Conservation (phyloP, 1,284 basidiomycete species). For the Microbotryum violaceum region DNA sequence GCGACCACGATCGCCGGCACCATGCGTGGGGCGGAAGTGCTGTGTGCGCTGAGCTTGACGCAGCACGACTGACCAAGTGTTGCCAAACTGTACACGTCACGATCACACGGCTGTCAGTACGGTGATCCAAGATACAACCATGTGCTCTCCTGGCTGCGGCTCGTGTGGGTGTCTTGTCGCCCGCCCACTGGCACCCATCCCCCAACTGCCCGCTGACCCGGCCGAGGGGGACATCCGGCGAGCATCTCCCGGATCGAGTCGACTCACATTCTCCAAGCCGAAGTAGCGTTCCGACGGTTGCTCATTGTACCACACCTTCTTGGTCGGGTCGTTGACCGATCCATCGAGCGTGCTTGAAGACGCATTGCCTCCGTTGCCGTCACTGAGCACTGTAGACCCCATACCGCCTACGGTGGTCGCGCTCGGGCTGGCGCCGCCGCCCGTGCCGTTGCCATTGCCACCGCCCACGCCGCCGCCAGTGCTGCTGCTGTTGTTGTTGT, state of each 20-base stretch:
- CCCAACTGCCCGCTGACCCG: too few relatives aligned
- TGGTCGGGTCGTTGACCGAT: neutral
- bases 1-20: constrained; percentile 12
- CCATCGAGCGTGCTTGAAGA: too few relatives aligned
- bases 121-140: neutral
- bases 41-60: neutral
- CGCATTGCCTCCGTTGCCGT: too few relatives aligned
- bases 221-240: neutral
- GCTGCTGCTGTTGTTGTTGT: too few relatives aligned
- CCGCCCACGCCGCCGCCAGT: neutral
- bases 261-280: constrained; percentile 81
- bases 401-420: too few relatives aligned
- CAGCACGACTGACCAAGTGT: constrained; percentile 9
- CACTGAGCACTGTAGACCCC: too few relatives aligned
- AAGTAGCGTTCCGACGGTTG: constrained; percentile 48
- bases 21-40: constrained; percentile 3
- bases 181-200: too few relatives aligned
- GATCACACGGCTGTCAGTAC: neutral
- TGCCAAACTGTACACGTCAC: constrained; percentile 8
- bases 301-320: constrained; percentile 24
- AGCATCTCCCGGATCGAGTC: neutral
- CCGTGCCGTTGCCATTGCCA: neutral
- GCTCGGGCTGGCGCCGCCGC: neutral
- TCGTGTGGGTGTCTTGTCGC: too few relatives aligned
- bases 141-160: neutral